Conservation (phyloP, 768 basidiomycete genomes). For the Cystobasidium onofrii region DNA sequence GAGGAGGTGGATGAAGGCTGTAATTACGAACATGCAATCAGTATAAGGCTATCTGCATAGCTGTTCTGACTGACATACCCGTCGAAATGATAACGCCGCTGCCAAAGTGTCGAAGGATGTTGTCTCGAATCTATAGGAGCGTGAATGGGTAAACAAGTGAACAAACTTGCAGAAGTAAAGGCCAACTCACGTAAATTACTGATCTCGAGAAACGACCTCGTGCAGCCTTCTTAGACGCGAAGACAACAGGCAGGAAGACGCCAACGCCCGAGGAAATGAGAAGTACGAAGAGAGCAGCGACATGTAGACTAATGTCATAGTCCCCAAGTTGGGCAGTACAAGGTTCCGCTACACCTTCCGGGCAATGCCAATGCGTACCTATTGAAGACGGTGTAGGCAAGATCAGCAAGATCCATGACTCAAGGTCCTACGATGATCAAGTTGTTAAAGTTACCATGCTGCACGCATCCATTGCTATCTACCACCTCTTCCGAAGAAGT, state of each 20-base stretch:
- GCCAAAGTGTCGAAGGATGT: slow-evolving; percentile 33
- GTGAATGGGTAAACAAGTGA: slow-evolving; percentile 18
- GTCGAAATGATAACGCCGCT: slow-evolving; percentile 46
- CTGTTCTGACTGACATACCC: not conserved
- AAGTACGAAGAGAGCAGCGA: slow-evolving; percentile 38
- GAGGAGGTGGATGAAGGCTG: slow-evolving; percentile 44
- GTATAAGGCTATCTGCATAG: not conserved
- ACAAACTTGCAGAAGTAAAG: not conserved
- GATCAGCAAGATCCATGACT: too few species aligned
- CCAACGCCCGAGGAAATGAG: slow-evolving; percentile 36
- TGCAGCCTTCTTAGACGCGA: slow-evolving; percentile 7
- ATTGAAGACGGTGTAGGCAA: too few species aligned
- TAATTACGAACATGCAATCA: not conserved
- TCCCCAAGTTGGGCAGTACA: slow-evolving; percentile 6
- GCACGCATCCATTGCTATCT: slow-evolving; percentile 21
- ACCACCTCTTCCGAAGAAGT: not conserved
- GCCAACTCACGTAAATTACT: slow-evolving; percentile 2
- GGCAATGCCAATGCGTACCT: slow-evolving; percentile 24
- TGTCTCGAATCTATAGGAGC: not conserved
- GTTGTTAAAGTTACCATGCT: slow-evolving; percentile 4
- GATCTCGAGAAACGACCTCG: not conserved
- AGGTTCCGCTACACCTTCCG: slow-evolving; percentile 7
- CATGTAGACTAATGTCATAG: slow-evolving; percentile 37
- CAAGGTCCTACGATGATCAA: too few species aligned
- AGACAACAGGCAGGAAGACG: slow-evolving; percentile 34